These are phyloP conservation scores for Rhizophagus clarus DNA, from an alignment of 192 early-diverging fungal species.

Conservation along the genomic window DNA sequence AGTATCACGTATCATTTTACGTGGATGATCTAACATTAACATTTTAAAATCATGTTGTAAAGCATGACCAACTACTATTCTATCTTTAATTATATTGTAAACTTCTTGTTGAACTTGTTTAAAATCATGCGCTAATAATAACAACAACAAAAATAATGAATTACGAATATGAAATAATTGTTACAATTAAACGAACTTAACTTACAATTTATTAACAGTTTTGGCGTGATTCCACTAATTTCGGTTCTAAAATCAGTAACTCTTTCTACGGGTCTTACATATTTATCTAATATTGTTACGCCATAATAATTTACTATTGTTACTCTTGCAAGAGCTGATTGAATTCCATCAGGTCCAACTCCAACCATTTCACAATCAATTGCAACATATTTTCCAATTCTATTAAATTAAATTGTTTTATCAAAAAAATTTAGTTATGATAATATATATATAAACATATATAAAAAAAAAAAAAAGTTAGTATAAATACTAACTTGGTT, in stretches of 20 bases:
- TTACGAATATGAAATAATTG: background rate
- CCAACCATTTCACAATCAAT: slow-evolving; percentile 99
- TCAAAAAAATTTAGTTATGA: background rate
- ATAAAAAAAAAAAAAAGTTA: no score
- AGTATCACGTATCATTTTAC: slow-evolving; percentile 80
- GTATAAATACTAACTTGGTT: background rate
- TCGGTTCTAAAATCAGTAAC: slow-evolving; percentile 94
- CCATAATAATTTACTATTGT: slow-evolving; percentile 94
- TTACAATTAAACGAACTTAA: background rate
- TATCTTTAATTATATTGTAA: slow-evolving; percentile 79
- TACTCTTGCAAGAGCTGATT: slow-evolving; percentile 91
- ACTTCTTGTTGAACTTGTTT: slow-evolving; percentile 79
- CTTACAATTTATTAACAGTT: slow-evolving; percentile 49
- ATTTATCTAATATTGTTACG: slow-evolving; percentile 80
- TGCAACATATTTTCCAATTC: slow-evolving; percentile 84
- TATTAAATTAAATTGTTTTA: background rate
- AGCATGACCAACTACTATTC: slow-evolving; percentile 91
- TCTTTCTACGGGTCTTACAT: slow-evolving; percentile 76
- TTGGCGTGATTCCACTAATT: slow-evolving; percentile 89
- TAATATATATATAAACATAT: background rate
- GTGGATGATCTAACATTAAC: slow-evolving; percentile 82
- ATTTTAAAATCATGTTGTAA: slow-evolving; percentile 83
- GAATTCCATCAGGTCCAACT: slow-evolving; percentile 77
- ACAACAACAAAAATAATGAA: slow-evolving; percentile 5
- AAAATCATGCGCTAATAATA: slow-evolving; percentile 62